These are phyloP conservation scores for Calycina marina DNA, from an alignment of 2,329 filamentous ascomycete genomes.

Conservation along the genomic window DNA sequence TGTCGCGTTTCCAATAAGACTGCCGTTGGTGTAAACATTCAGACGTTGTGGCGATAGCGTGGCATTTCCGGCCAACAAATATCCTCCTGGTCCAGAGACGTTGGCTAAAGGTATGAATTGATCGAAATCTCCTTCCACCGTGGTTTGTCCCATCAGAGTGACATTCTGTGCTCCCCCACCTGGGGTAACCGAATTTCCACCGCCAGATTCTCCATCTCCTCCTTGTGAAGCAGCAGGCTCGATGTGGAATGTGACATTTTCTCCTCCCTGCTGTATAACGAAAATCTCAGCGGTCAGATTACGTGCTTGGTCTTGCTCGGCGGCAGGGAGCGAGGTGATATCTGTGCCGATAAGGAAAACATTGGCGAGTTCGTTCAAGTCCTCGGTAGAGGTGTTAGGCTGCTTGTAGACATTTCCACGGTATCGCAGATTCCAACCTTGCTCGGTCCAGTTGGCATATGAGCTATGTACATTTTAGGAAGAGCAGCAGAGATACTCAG, in stretches of 20 bases:
- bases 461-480: too few relatives aligned
- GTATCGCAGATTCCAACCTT: slow-evolving; percentile 62
- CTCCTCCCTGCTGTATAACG: slow-evolving; percentile 55
- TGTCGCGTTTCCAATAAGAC: slow-evolving; percentile 55
- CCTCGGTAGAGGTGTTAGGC: slow-evolving; percentile 49
- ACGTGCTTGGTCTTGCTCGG: slow-evolving; percentile 51
- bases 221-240: slow-evolving; percentile 42
- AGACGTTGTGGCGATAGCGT: slow-evolving; percentile 51
- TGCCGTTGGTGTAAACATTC: slow-evolving; percentile 52
- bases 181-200: slow-evolving; percentile 34
- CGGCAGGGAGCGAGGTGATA: slow-evolving; percentile 40
- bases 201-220: slow-evolving; percentile 29
- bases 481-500: too few relatives aligned
- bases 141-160: slow-evolving; percentile 50
- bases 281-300: slow-evolving; percentile 63
- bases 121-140: slow-evolving; percentile 56
- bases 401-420: slow-evolving; percentile 75
- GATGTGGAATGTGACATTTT: slow-evolving; percentile 49
- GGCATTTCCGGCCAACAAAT: slow-evolving; percentile 46
- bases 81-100: slow-evolving; percentile 33
- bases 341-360: slow-evolving; percentile 52
- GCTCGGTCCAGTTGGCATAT: slow-evolving; percentile 66
- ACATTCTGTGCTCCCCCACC: slow-evolving; percentile 48
- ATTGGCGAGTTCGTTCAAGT: slow-evolving; percentile 54
- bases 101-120: slow-evolving; percentile 50